A percentile compares a stretch with the other conserved stretches of the same genome.
These are phyloP conservation scores for Leavenworthia alabamica DNA, from an alignment of 345 rosid species.

Conservation along the genomic window DNA sequence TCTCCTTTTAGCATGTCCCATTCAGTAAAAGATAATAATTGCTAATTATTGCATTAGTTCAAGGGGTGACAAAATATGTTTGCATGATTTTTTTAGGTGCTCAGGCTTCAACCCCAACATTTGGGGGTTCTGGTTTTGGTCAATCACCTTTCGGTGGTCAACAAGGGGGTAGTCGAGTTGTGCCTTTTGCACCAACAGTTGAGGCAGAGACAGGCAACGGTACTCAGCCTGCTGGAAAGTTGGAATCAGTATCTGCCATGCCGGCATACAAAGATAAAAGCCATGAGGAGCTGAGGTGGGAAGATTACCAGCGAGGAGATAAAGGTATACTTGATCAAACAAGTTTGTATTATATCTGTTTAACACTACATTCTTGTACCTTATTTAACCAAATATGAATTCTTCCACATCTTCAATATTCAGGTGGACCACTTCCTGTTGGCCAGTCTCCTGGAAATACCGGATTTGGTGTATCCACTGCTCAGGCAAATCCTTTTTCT, in stretches of 20 bases:
- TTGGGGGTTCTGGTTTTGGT: conserved; percentile 40
- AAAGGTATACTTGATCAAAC: conserved; percentile 51
- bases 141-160: conserved; percentile 70
- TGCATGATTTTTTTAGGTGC: conserved; percentile 40
- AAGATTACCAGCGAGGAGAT: conserved; percentile 94
- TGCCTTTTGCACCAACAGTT: conserved; percentile 60
- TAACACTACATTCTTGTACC: conserved; percentile 4
- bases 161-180: conserved; percentile 74
- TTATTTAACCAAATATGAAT: background rate
- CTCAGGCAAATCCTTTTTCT: conserved; percentile 56
- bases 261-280: conserved; percentile 73
- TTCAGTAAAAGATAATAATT: background rate
- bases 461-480: conserved; percentile 47
- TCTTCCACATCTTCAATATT: conserved; percentile 6
- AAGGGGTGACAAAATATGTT: conserved; percentile 10
- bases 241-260: conserved; percentile 94
- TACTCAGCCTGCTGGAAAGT: conserved; percentile 69
- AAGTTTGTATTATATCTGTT: background rate
- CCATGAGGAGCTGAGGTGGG: conserved; percentile 97
- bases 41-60: background rate
- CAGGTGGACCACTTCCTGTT: conserved; percentile 74
- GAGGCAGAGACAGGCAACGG: conserved; percentile 61
- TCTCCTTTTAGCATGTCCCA: conserved; percentile 53
- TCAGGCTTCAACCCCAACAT: conserved; percentile 64
- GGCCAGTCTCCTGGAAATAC: conserved; percentile 56